phyloP scores from a whole-genome alignment of 805 yeast genomes.

The Naumovozyma castellii region DNA sequence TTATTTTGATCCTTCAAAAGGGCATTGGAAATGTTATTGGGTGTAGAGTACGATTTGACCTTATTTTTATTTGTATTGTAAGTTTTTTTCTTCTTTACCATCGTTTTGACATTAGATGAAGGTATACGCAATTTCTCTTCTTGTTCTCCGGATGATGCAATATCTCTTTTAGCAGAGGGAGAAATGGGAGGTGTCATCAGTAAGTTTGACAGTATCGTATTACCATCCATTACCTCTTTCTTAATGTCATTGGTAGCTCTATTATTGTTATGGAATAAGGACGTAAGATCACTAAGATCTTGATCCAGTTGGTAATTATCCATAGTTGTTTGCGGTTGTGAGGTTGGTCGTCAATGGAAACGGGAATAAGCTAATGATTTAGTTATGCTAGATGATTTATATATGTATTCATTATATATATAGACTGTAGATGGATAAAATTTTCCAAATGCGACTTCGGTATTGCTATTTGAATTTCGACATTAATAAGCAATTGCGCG shows the following conservation, averaged over 20 bases:
- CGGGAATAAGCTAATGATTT: too few species aligned
- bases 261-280: not conserved
- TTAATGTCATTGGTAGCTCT: not conserved
- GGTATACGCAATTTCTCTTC: not conserved
- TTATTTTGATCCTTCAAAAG: conserved; percentile 16
- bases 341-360: too few species aligned
- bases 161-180: not conserved
- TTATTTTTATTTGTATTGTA: conserved; percentile 2
- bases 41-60: conserved; percentile 6
- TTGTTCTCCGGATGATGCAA: not conserved
- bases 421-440: too few species aligned
- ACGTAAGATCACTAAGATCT: not conserved
- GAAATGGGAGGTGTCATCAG: not conserved
- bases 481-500: too few species aligned
- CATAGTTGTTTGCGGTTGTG: too few species aligned
- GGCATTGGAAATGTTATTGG: conserved; percentile 8
- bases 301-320: not conserved
- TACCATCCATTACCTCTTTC: not conserved
- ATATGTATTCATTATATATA: too few species aligned
- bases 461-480: too few species aligned
- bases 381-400: too few species aligned
- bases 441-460: too few species aligned
- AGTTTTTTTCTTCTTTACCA: conserved; percentile 1
- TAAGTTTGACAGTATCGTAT: not conserved
- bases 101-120: not conserved